Conservation (phyloP, 768 basidiomycete genomes). For the Termitomyces sp. region DNA sequence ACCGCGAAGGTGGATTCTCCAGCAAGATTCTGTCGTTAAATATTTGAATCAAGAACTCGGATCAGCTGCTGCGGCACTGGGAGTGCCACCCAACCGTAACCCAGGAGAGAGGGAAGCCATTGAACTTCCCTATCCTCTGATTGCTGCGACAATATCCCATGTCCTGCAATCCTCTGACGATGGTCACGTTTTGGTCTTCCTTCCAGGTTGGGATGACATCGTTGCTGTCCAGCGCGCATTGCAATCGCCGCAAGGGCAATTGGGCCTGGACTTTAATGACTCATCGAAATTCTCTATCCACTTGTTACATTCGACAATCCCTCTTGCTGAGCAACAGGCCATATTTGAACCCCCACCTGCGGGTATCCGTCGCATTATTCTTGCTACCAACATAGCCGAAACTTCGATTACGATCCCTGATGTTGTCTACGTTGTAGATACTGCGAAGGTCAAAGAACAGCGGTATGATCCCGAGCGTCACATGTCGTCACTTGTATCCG, state of each 20-base stretch:
- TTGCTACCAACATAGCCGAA: constrained; percentile 95
- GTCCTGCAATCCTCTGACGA: constrained; percentile 70
- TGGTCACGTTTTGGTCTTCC: constrained; percentile 87
- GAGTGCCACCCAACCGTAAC: constrained; percentile 17
- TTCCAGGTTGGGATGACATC: constrained; percentile 95
- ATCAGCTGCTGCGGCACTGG: constrained; percentile 21
- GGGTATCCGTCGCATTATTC: constrained; percentile 83
- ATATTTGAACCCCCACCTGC: constrained; percentile 80
- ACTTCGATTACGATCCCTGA: constrained; percentile 95
- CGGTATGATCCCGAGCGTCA: constrained; percentile 86
- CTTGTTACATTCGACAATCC: constrained; percentile 85
- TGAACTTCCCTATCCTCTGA: constrained; percentile 76
- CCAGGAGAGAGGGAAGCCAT: constrained; percentile 42
- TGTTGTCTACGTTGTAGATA: constrained; percentile 91
- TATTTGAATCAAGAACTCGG: constrained; percentile 73
- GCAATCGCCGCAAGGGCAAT: constrained; percentile 39
- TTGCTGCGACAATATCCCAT: constrained; percentile 79
- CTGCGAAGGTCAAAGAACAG: constrained; percentile 84
- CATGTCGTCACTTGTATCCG: constrained; percentile 84
- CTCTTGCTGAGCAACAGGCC: constrained; percentile 82
- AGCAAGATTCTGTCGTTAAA: constrained; percentile 63
- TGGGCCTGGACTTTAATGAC: constrained; percentile 63
- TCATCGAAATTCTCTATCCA: constrained; percentile 63
- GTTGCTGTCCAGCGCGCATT: constrained; percentile 63
- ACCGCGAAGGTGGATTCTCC: constrained; percentile 58